Conservation (phyloP, 2,329 filamentous ascomycete genomes). For the Cytospora piceae region DNA sequence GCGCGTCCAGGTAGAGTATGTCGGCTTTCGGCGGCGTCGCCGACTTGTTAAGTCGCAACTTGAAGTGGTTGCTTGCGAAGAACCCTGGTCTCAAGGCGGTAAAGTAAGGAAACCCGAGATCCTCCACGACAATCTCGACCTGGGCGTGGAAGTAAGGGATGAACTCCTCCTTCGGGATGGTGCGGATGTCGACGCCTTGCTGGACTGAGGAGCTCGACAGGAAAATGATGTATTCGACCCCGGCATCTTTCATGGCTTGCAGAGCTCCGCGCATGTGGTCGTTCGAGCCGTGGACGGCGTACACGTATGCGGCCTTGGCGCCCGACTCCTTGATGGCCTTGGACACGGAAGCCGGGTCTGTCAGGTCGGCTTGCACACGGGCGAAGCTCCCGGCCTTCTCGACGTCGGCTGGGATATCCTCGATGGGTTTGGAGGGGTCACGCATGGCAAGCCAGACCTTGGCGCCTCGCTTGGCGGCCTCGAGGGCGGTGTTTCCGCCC, state of each 20-base stretch:
- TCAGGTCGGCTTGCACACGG: conserved; percentile 46
- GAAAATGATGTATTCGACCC: conserved; percentile 49
- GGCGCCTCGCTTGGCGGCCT: conserved; percentile 45
- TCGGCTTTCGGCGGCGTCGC: conserved; percentile 34
- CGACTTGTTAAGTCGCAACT: conserved; percentile 5
- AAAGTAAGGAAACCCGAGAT: conserved; percentile 43
- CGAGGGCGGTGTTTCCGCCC: conserved; percentile 45
- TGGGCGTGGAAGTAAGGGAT: conserved; percentile 48
- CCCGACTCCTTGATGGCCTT: conserved; percentile 46
- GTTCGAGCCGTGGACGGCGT: conserved; percentile 39
- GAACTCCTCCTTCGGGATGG: conserved; percentile 36
- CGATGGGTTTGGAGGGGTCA: conserved; percentile 45
- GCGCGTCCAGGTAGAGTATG: conserved; percentile 40
- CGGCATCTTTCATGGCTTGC: conserved; percentile 48
- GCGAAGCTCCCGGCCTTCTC: conserved; percentile 29
- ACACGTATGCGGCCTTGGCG: conserved; percentile 54
- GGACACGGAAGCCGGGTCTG: conserved; percentile 44
- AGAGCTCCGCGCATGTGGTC: conserved; percentile 47
- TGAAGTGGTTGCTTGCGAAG: conserved; percentile 49
- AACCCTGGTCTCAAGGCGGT: conserved; percentile 46
- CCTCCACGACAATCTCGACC: conserved; percentile 47
- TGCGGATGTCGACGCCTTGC: conserved; percentile 33
- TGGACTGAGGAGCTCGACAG: conserved; percentile 45
- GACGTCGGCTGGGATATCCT: conserved; percentile 27
- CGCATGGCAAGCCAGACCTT: conserved; percentile 36